Conservation (phyloP, 768 basidiomycete species). For the Kwoniella bestiolae region DNA sequence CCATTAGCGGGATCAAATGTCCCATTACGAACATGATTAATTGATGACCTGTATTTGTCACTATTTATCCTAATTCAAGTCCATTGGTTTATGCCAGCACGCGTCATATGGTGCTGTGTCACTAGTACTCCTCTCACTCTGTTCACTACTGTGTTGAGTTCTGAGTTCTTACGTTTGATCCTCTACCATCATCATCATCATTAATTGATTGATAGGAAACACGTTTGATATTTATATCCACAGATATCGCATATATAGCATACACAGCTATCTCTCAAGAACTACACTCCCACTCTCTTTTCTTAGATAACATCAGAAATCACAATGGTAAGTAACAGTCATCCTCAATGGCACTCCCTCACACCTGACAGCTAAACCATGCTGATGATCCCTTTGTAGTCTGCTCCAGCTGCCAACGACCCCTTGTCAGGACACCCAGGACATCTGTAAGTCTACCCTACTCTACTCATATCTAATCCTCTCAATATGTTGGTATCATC, state of each 20-base stretch:
- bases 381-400: constrained; percentile 16
- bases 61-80: too few relatives aligned
- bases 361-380: neutral
- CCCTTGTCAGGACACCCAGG: constrained; percentile 76
- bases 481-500: neutral
- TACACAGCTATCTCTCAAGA: neutral
- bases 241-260: neutral
- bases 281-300: neutral
- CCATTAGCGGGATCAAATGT: constrained; percentile 4
- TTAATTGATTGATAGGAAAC: too few relatives aligned
- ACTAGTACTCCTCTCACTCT: neutral
- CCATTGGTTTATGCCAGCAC: too few relatives aligned
- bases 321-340: neutral
- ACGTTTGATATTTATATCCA: neutral
- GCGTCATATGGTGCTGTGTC: neutral
- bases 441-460: constrained; percentile 64
- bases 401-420: constrained; percentile 46
- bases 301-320: neutral
- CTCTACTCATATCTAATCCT: neutral
- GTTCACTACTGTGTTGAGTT: too few relatives aligned
- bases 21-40: too few relatives aligned
- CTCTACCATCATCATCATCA: neutral
- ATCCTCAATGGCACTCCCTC: too few relatives aligned
- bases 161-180: neutral
- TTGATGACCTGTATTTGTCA: too few relatives aligned